Base-by-base conservation (phyloP, 768 basidiomycete genomes). In the Leucogyrophana mollusca region DNA sequence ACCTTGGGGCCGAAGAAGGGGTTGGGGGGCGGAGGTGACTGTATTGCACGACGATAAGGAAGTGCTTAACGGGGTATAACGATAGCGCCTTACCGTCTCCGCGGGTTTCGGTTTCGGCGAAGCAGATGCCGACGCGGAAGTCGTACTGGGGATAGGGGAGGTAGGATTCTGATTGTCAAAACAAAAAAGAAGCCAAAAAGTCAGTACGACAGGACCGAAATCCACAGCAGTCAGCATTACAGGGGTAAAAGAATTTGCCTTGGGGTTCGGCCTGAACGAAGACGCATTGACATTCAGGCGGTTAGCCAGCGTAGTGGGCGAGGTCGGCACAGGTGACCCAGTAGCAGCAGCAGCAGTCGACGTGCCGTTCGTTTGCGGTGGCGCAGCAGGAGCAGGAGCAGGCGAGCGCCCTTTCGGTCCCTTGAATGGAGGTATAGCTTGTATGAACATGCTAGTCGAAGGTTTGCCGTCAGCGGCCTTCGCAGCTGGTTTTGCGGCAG, bases 391-490 rank as follows among this genome's bases (percentile, higher is more conserved):
- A 27, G 48, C 21, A 40, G 64, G 53, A 25, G 58, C 60, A 8
- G 66, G 55, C 9, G 66, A 60, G 33, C 65, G 65, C 35, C 63
- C 16, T 53, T 81, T 82, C 40, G 51, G 66, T 46, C 91, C 87
- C 59, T 83, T 86, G 77, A 93, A 97, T 9, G 95, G 86, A 9
- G 94, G 95, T 54, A 98, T 98, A 24, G 84, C 57, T 56, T 90
- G 89, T 49, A 98, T 94, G 58, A 79, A 71, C 91, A 95, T 94
- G 43, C 54, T 72, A 53, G 84, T 78, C 6, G 66, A 55, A 1
- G 72, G 63, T 50, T 82, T 81, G 58, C 74, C 73, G 23, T 70
- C 52, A 16, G 69, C 50, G 21, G 65, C 58, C 2, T 65, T 42
- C 6, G 59, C 60, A 13, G 55, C 51, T 6, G 64, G 44, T 49